Conservation (phyloP, 345 rosid species). For the Salix caprea region DNA sequence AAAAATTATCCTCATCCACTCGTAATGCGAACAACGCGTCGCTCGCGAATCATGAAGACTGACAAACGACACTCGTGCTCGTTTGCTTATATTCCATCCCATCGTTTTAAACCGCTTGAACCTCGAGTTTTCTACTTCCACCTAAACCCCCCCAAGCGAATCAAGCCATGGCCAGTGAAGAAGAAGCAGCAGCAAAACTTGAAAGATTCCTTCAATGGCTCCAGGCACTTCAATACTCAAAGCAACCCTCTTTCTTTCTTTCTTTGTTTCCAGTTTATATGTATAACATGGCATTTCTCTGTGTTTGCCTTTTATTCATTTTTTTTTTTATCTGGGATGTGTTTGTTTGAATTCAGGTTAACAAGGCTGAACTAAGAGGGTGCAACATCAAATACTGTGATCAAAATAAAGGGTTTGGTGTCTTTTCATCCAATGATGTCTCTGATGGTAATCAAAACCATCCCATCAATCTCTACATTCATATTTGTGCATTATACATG, state of each 20-base stretch:
- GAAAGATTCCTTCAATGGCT: conserved; percentile 61
- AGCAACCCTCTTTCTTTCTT: not conserved
- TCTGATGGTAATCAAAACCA: conserved; percentile 37
- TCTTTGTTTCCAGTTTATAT: not conserved
- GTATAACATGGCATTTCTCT: not conserved
- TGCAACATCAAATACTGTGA: conserved; percentile 57
- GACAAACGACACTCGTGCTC: no score
- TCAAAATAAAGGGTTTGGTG: conserved; percentile 64
- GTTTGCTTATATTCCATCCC: no score
- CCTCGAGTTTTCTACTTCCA: not conserved
- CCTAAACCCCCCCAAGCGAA: no score
- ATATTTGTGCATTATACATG: not conserved
- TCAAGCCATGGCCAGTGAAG: conserved; percentile 34
- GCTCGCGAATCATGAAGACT: no score
- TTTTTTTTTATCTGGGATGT: not conserved
- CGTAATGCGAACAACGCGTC: no score
- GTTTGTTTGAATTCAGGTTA: conserved; percentile 40
- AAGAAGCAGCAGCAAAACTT: conserved; percentile 39
- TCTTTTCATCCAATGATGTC: conserved; percentile 42
- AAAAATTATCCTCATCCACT: no score
- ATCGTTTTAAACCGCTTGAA: not conserved
- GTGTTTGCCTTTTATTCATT: not conserved
- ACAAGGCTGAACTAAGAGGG: conserved; percentile 66
- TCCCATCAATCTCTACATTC: not conserved
- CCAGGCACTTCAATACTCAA: conserved; percentile 28